phyloP scores from a whole-genome alignment of 495 filamentous ascomycete genomes.

The Trichoderma reesei region DNA sequence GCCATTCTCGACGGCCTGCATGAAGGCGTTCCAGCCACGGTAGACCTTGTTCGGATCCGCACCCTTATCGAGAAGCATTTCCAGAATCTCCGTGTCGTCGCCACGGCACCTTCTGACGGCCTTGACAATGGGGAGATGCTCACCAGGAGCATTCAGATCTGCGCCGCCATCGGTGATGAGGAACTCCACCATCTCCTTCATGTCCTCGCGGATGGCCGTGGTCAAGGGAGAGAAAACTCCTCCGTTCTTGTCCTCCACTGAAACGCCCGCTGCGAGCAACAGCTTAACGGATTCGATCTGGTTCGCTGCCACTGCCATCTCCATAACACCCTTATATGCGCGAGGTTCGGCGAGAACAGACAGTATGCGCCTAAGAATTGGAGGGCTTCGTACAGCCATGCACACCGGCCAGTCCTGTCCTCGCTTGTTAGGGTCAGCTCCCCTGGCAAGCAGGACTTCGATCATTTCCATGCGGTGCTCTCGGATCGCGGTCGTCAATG shows the following conservation, averaged over 20 bases:
- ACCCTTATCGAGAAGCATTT: slow-evolving; percentile 39
- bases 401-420: slow-evolving; percentile 47
- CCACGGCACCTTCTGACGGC: slow-evolving; percentile 38
- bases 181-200: slow-evolving; percentile 37
- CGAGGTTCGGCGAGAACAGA: slow-evolving; percentile 32
- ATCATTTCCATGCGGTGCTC: slow-evolving; percentile 37
- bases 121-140: slow-evolving; percentile 46
- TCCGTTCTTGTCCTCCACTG: slow-evolving; percentile 47
- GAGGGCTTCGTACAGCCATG: slow-evolving; percentile 40
- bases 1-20: slow-evolving; percentile 41
- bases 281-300: slow-evolving; percentile 34
- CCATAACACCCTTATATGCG: slow-evolving; percentile 44
- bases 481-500: slow-evolving; percentile 45
- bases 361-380: slow-evolving; percentile 36
- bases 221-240: slow-evolving; percentile 47
- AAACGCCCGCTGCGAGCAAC: slow-evolving; percentile 38
- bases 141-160: slow-evolving; percentile 43
- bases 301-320: slow-evolving; percentile 44
- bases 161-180: slow-evolving; percentile 41
- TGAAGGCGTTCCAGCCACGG: slow-evolving; percentile 44
- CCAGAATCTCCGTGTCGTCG: slow-evolving; percentile 37
- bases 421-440: slow-evolving; percentile 42
- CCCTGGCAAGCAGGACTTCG: slow-evolving; percentile 37
- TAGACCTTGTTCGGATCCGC: slow-evolving; percentile 46
- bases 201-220: slow-evolving; percentile 43